A percentile compares a stretch with the other conserved stretches of the same genome.
phyloP scores from a whole-genome alignment of 495 filamentous ascomycete genomes.

The Lophiotrema nucula region DNA sequence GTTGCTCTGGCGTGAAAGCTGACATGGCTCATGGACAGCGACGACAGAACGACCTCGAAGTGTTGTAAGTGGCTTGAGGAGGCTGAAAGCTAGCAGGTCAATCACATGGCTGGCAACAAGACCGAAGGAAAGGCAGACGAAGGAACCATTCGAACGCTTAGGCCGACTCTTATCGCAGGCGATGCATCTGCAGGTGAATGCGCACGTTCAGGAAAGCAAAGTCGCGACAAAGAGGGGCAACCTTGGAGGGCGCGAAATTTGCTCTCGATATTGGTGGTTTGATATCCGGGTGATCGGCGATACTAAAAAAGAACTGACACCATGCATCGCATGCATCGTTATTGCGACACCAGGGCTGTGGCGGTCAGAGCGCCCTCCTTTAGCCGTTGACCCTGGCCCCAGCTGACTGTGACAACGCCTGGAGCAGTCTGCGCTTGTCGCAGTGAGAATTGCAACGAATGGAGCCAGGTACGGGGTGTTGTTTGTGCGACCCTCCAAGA shows the following conservation, averaged over 20 bases:
- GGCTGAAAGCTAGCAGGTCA: not conserved
- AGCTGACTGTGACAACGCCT: not conserved
- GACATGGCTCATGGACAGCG: slow-evolving; percentile 20
- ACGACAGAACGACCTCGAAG: not conserved
- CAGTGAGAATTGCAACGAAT: not conserved
- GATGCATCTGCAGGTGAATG: slow-evolving; percentile 1
- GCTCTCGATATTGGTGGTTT: slow-evolving; percentile 1
- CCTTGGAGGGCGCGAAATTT: not conserved
- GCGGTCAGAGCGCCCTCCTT: not conserved
- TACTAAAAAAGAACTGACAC: slow-evolving; percentile 5
- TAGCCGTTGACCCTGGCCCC: not conserved
- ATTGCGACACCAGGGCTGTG: slow-evolving; percentile 12
- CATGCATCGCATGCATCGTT: not conserved
- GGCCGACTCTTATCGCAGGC: slow-evolving; percentile 9
- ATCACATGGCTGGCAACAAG: slow-evolving; percentile 4
- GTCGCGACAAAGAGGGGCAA: not conserved
- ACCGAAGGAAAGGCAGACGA: not conserved
- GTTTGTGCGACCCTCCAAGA: slow-evolving; percentile 5
- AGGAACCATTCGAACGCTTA: not conserved
- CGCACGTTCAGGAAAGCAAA: not conserved
- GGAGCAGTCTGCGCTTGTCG: not conserved
- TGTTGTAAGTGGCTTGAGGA: not conserved
- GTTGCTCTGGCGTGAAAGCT: slow-evolving; percentile 29
- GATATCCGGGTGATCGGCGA: not conserved
- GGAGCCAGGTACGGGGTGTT: not conserved